Percentiles rank a stretch among this genome's conserved stretches.
phyloP scores from a whole-genome alignment of 257 asterid species.

The Petunia secreta region DNA sequence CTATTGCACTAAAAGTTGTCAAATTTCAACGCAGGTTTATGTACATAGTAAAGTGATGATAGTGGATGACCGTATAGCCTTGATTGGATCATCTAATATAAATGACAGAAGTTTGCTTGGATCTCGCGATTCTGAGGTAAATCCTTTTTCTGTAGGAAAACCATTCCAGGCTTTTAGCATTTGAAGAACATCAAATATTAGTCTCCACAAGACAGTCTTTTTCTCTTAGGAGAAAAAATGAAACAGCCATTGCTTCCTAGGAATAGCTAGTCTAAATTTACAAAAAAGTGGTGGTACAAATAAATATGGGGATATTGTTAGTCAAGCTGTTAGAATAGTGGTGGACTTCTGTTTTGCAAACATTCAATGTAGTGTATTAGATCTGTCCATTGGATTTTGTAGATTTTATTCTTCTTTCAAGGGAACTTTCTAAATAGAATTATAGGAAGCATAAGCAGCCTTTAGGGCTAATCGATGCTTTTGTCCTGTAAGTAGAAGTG shows the following conservation, averaged over 20 bases:
- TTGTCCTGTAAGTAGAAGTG: neutral
- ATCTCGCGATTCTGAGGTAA: constrained; percentile 96
- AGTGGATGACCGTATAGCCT: constrained; percentile 75
- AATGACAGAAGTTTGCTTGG: constrained; percentile 97
- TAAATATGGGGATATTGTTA: neutral
- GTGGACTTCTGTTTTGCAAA: neutral
- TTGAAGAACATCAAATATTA: neutral
- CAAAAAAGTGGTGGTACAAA: neutral
- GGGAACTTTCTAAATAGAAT: neutral
- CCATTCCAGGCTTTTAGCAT: neutral
- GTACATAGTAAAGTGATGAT: constrained; percentile 98
- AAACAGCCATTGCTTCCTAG: constrained; percentile 1
- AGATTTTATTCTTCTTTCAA: neutral
- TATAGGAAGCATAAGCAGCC: neutral
- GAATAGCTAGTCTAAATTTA: neutral
- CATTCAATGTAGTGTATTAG: neutral
- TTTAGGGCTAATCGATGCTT: neutral
- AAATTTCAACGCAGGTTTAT: constrained; percentile 56
- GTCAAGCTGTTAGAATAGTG: neutral
- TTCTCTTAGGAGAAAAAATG: neutral
- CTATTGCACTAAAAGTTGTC: neutral
- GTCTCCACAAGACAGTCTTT: neutral
- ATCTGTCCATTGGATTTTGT: constrained; percentile 1
- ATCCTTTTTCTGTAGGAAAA: constrained; percentile 19
- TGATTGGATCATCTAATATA: constrained; percentile 89